Percentiles rank a stretch among this genome's conserved stretches.
phyloP scores from a whole-genome alignment of 768 basidiomycete genomes.

The Psilocybe sp. region DNA sequence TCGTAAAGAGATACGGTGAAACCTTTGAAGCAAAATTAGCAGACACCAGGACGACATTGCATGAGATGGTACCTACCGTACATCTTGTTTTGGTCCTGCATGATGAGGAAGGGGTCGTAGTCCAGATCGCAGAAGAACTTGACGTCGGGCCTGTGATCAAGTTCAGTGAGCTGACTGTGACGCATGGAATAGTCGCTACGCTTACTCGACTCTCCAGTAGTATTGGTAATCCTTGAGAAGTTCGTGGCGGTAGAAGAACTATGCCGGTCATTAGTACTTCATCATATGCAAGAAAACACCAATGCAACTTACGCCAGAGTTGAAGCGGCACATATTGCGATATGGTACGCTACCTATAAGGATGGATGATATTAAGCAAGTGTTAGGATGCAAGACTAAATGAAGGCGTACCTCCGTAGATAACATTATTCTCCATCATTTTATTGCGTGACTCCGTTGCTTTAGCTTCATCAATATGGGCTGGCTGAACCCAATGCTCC shows the following conservation, averaged over 20 bases:
- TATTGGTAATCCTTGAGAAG: slow-evolving; percentile 78
- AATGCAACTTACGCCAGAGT: slow-evolving; percentile 73
- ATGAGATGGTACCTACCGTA: slow-evolving; percentile 55
- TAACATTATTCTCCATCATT: slow-evolving; percentile 68
- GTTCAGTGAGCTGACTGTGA: neutral
- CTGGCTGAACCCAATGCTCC: slow-evolving; percentile 80
- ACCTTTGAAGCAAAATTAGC: slow-evolving; percentile 33
- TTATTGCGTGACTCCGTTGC: slow-evolving; percentile 60
- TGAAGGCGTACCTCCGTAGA: slow-evolving; percentile 57
- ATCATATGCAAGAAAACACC: neutral
- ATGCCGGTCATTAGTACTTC: neutral
- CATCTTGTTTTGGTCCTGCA: slow-evolving; percentile 82
- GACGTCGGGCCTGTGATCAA: slow-evolving; percentile 63
- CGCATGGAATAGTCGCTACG: slow-evolving; percentile 1
- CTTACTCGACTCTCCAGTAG: slow-evolving; percentile 75
- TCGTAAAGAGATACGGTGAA: slow-evolving; percentile 85
- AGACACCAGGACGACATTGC: slow-evolving; percentile 3
- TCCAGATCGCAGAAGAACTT: slow-evolving; percentile 86
- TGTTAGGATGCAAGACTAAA: neutral
- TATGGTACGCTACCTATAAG: slow-evolving; percentile 75
- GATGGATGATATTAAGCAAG: slow-evolving; percentile 2
- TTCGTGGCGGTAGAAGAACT: slow-evolving; percentile 89
- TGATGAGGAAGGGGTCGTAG: slow-evolving; percentile 84
- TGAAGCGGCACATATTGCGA: slow-evolving; percentile 97
- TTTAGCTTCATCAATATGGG: slow-evolving; percentile 73